Conservation (phyloP, 345 rosid species). For the Acer saccharum region DNA sequence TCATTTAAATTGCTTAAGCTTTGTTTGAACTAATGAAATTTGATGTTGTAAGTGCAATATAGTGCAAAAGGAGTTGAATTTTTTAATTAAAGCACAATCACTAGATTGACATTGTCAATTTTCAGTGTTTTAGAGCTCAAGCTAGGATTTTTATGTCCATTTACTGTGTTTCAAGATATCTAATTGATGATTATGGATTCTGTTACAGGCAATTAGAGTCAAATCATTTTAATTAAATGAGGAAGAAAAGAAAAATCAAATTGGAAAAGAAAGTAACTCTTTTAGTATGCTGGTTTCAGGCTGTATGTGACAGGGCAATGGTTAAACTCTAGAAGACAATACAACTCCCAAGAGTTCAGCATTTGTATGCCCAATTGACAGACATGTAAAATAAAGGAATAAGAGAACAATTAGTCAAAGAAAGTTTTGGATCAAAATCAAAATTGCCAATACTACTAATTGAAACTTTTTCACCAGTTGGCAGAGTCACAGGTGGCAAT, state of each 20-base stretch:
- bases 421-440: no score
- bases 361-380: conserved; percentile 66
- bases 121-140: background rate
- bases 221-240: background rate
- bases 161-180: background rate
- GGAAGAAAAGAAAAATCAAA: background rate
- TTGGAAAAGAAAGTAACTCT: background rate
- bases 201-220: background rate
- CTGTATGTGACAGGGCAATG: conserved; percentile 58
- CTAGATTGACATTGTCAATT: background rate
- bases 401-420: no score
- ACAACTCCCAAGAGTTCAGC: conserved; percentile 78
- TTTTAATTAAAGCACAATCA: background rate
- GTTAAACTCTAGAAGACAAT: conserved; percentile 68
- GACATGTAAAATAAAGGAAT: no score
- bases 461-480: no score
- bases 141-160: background rate
- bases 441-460: no score
- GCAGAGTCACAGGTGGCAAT: no score
- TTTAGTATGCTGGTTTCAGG: conserved; percentile 36
- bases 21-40: background rate
- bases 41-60: background rate
- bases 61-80: background rate
- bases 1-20: background rate
- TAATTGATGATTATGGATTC: background rate